phyloP scores from a whole-genome alignment of 2,329 filamentous ascomycete genomes.

The Tothia fuscella region DNA sequence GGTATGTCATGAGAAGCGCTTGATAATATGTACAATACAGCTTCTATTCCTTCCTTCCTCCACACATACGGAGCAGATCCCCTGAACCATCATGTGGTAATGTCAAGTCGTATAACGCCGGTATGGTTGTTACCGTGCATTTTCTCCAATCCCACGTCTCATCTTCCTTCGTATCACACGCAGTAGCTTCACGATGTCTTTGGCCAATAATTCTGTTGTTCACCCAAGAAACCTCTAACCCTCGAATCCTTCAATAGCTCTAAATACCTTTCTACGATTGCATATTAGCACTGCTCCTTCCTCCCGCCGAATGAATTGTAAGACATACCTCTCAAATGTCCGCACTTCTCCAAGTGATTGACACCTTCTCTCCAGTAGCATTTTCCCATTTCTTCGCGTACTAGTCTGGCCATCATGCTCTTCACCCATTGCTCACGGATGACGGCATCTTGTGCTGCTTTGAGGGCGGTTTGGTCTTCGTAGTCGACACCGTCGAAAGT shows the following conservation, averaged over 20 bases:
- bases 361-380: slow-evolving; percentile 77
- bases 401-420: slow-evolving; percentile 77
- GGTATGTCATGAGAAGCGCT: too few species aligned
- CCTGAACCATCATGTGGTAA: neutral
- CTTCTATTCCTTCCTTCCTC: too few species aligned
- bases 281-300: slow-evolving; percentile 1
- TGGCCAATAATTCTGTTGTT: slow-evolving; percentile 64
- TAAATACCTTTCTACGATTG: slow-evolving; percentile 57
- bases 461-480: slow-evolving; percentile 68
- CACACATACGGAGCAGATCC: too few species aligned
- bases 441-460: slow-evolving; percentile 71
- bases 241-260: slow-evolving; percentile 64
- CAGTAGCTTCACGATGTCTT: slow-evolving; percentile 23
- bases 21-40: neutral
- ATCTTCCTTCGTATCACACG: neutral
- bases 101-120: neutral
- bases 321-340: slow-evolving; percentile 58
- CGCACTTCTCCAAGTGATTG: slow-evolving; percentile 83
- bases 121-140: neutral
- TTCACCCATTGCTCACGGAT: slow-evolving; percentile 81
- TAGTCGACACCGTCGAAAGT: slow-evolving; percentile 82
- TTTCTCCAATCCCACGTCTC: neutral
- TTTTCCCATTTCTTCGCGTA: slow-evolving; percentile 72
- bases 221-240: slow-evolving; percentile 66
- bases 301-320: neutral